These are phyloP conservation scores for Tuber brumale DNA, from an alignment of 495 filamentous ascomycete species.

Conservation along the genomic window DNA sequence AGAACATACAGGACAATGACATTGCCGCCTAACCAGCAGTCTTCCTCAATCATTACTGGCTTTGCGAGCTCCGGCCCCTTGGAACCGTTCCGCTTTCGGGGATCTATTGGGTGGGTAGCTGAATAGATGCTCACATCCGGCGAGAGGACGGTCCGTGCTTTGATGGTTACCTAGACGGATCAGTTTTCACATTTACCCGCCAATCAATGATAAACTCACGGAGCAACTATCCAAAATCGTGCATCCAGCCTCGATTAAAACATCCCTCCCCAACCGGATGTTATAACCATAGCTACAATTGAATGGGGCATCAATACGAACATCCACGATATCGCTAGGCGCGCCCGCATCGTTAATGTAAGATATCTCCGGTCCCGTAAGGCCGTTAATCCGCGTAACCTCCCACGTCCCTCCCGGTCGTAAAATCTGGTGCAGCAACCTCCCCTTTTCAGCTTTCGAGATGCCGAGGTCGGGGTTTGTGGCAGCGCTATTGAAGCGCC, in stretches of 20 bases:
- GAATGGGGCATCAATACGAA: constrained; percentile 82
- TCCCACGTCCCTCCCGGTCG: constrained; percentile 39
- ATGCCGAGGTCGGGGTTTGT: constrained; percentile 71
- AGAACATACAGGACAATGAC: constrained; percentile 67
- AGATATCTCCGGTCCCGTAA: constrained; percentile 34
- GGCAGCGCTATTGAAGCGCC: constrained; percentile 75
- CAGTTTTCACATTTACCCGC: constrained; percentile 25
- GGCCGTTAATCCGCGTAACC: constrained; percentile 5
- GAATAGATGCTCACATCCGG: constrained; percentile 83
- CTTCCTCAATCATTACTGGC: constrained; percentile 73
- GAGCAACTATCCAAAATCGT: constrained; percentile 72
- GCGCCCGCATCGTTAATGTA: constrained; percentile 28
- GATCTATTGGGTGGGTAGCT: constrained; percentile 67
- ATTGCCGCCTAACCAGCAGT: constrained; percentile 82
- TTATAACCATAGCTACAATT: constrained; percentile 95
- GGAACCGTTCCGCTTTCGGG: constrained; percentile 65
- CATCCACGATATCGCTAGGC: constrained; percentile 59
- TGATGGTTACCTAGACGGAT: constrained; percentile 58
- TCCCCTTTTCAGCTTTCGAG: constrained; percentile 68
- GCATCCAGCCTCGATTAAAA: constrained; percentile 79
- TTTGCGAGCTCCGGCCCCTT: constrained; percentile 65
- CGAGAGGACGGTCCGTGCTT: constrained; percentile 72
- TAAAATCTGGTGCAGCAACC: constrained; percentile 70
- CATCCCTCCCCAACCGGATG: constrained; percentile 77
- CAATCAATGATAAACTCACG: constrained; percentile 43